Percentiles rank a stretch among this genome's conserved stretches.
Evolutionary conservation across 768 basidiomycete species (phyloP).

Genomic region (Phylloporus rhodoxanthus): DNA sequence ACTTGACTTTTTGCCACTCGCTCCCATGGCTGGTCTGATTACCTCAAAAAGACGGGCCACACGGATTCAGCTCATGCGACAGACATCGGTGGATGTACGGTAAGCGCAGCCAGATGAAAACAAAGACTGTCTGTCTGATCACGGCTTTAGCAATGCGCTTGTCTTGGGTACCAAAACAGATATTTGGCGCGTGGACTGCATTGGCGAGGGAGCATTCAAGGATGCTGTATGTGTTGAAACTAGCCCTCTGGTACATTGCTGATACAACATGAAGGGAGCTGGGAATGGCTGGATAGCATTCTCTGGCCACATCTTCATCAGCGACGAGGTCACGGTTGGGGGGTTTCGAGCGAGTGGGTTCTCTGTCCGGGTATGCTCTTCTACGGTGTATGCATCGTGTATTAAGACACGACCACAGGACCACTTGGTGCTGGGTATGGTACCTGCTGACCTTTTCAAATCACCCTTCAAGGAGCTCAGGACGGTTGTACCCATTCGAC

Average conservation of each 20-base stretch:
- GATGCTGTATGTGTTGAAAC: conserved; percentile 41
- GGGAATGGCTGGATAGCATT: conserved; percentile 59
- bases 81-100: conserved; percentile 61
- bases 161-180: conserved; percentile 55
- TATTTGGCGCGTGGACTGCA: conserved; percentile 61
- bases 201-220: conserved; percentile 59
- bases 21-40: conserved; percentile 38
- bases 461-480: conserved; percentile 56
- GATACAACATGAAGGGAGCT: conserved; percentile 42
- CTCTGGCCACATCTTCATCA: conserved; percentile 55
- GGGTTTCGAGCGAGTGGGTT: conserved; percentile 65
- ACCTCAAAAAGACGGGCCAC: conserved; percentile 35
- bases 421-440: conserved; percentile 55
- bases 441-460: conserved; percentile 49
- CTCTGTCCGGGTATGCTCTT: conserved; percentile 47
- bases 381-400: not conserved
- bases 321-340: conserved; percentile 42
- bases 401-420: conserved; percentile 41
- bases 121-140: not conserved
- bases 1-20: conserved; percentile 53
- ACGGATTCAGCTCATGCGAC: conserved; percentile 58
- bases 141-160: conserved; percentile 37
- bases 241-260: not conserved
- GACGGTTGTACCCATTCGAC: conserved; percentile 54
- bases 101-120: conserved; percentile 15